A percentile compares a stretch with the other conserved stretches of the same genome.
Conservation (phyloP, 306 rosid genomes). For the Albizia julibrissin region DNA sequence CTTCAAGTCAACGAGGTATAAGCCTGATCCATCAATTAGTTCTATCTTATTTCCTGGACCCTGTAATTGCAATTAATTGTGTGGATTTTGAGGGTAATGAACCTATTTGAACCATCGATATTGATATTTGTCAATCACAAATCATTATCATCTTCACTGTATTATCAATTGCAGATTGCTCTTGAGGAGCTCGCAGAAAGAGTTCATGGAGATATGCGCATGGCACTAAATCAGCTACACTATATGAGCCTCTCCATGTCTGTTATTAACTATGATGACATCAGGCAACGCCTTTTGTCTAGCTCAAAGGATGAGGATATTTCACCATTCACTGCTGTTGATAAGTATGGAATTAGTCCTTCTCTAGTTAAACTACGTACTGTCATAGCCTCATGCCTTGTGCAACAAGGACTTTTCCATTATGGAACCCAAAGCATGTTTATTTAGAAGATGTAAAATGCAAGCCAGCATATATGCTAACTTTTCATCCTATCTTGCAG, state of each 20-base stretch:
- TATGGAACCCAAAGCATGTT: slow-evolving; percentile 16
- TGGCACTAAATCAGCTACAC: slow-evolving; percentile 93
- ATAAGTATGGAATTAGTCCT: slow-evolving; percentile 59
- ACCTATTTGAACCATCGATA: slow-evolving; percentile 4
- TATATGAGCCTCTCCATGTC: slow-evolving; percentile 95
- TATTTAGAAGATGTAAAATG: slow-evolving; percentile 15
- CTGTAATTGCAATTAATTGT: slow-evolving; percentile 30
- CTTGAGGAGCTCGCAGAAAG: slow-evolving; percentile 94
- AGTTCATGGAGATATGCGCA: slow-evolving; percentile 93
- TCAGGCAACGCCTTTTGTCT: slow-evolving; percentile 69
- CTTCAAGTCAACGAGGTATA: slow-evolving; percentile 86
- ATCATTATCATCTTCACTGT: background rate
- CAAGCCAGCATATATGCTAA: slow-evolving; percentile 3
- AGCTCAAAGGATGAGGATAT: slow-evolving; percentile 92
- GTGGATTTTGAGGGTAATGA: slow-evolving; percentile 21
- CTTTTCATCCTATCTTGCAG: slow-evolving; percentile 49
- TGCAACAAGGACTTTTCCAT: slow-evolving; percentile 1
- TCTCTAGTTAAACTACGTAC: background rate
- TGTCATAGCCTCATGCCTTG: slow-evolving; percentile 14
- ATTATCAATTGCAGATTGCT: slow-evolving; percentile 63
- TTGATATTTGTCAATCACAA: background rate
- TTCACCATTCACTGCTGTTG: slow-evolving; percentile 96
- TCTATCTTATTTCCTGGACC: slow-evolving; percentile 26
- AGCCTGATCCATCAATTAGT: slow-evolving; percentile 18
- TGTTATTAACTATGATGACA: slow-evolving; percentile 76